phyloP scores from a whole-genome alignment of 192 early-diverging fungal genomes.

The Coemansia sp. region DNA sequence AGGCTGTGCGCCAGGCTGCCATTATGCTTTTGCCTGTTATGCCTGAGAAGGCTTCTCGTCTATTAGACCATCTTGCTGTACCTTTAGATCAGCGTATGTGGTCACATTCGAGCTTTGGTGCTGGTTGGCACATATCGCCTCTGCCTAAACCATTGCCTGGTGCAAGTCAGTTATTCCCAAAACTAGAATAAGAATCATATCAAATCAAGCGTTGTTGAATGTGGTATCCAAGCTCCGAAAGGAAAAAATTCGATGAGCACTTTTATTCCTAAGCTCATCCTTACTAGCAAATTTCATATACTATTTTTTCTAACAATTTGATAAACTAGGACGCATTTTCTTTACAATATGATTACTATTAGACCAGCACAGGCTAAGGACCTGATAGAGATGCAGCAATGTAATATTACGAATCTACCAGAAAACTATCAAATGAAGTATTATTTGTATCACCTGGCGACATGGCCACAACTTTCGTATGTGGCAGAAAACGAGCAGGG shows the following conservation, averaged over 20 bases:
- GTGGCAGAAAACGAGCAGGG: conserved; percentile 93
- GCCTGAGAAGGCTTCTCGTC: conserved; percentile 67
- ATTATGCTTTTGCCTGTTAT: conserved; percentile 83
- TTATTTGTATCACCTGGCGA: conserved; percentile 79
- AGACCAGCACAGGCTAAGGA: conserved; percentile 41
- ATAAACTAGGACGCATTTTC: neutral
- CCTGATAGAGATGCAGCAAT: conserved; percentile 87
- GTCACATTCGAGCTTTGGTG: conserved; percentile 58
- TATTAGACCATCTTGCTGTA: conserved; percentile 71
- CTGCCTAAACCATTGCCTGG: neutral
- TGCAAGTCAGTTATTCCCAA: conserved; percentile 32
- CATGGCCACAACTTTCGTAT: conserved; percentile 91
- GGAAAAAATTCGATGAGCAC: neutral
- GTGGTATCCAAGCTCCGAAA: neutral
- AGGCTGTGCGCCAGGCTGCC: conserved; percentile 69
- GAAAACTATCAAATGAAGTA: conserved; percentile 99
- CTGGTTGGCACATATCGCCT: conserved; percentile 56
- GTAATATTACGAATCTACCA: conserved; percentile 95
- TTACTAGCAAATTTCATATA: neutral
- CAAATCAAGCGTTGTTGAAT: neutral
- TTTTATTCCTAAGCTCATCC: conserved; percentile 7
- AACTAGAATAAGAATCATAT: conserved; percentile 11
- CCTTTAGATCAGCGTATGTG: conserved; percentile 59
- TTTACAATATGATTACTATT: conserved; percentile 38
- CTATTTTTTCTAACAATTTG: neutral